Conservation (phyloP, 2,329 filamentous ascomycete species). For the Cytospora piceae region DNA sequence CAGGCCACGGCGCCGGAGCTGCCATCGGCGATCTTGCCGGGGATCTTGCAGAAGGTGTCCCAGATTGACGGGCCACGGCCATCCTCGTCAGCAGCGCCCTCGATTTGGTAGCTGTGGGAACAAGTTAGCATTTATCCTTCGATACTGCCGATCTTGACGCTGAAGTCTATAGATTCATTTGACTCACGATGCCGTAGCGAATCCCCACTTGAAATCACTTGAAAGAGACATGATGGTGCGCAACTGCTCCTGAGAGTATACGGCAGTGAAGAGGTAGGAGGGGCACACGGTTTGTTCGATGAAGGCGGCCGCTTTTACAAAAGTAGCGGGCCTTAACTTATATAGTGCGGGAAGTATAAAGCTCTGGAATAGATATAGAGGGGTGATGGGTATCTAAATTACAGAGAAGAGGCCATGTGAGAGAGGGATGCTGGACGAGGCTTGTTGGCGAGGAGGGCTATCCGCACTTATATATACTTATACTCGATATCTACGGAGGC, state of each 20-base stretch:
- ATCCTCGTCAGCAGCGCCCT: constrained; percentile 74
- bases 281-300: neutral
- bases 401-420: neutral
- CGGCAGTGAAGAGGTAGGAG: neutral
- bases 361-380: neutral
- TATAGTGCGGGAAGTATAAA: neutral
- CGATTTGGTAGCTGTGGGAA: constrained; percentile 76
- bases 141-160: neutral
- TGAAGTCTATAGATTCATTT: neutral
- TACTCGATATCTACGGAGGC: neutral
- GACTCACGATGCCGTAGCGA: constrained; percentile 74
- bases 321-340: neutral
- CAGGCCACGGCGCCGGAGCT: constrained; percentile 78
- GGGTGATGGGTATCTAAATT: no score
- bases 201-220: constrained; percentile 76
- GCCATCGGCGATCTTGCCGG: constrained; percentile 81
- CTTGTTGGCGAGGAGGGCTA: neutral
- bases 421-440: neutral
- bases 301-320: neutral
- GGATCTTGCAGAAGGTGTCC: constrained; percentile 83
- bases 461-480: constrained; percentile 1
- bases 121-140: neutral
- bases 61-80: constrained; percentile 84
- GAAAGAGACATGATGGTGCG: constrained; percentile 62
- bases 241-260: neutral